Conservation (phyloP, 1,284 basidiomycete genomes). For the Heliocybe sulcata region DNA sequence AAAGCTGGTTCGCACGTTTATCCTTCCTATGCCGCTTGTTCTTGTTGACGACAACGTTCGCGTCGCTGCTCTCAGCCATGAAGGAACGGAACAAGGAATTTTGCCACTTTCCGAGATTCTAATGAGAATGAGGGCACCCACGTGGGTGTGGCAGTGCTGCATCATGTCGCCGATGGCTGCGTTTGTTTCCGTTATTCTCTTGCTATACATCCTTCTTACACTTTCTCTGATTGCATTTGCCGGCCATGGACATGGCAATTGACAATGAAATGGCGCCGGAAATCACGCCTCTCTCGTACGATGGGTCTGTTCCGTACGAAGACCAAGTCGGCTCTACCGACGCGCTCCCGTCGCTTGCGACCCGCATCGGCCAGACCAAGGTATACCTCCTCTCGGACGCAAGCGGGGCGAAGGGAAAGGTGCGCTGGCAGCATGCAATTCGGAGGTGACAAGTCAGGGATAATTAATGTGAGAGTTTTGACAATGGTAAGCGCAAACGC, state of each 20-base stretch:
- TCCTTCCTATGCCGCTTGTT: constrained; percentile 89
- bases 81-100: background rate
- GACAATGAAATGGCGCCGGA: constrained; percentile 17
- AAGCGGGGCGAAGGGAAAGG: constrained; percentile 52
- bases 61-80: constrained; percentile 14
- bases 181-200: background rate
- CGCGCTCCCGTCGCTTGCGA: constrained; percentile 34
- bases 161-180: background rate
- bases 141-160: background rate
- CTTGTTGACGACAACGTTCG: constrained; percentile 52
- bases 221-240: background rate
- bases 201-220: background rate
- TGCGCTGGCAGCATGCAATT: constrained; percentile 44
- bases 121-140: background rate
- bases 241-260: constrained; percentile 30
- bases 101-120: background rate
- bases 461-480: constrained; percentile 39
- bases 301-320: constrained; percentile 43
- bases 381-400: constrained; percentile 66
- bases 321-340: constrained; percentile 30
- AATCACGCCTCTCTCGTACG: constrained; percentile 35
- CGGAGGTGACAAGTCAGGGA: constrained; percentile 19
- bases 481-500: constrained; percentile 49
- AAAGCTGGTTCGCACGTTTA: constrained; percentile 56
- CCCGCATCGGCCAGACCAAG: constrained; percentile 58